Percentiles rank a stretch among this genome's conserved stretches.
Evolutionary conservation across 1,284 basidiomycete species (phyloP).

Genomic region (Rhodotorula glutinis): DNA sequence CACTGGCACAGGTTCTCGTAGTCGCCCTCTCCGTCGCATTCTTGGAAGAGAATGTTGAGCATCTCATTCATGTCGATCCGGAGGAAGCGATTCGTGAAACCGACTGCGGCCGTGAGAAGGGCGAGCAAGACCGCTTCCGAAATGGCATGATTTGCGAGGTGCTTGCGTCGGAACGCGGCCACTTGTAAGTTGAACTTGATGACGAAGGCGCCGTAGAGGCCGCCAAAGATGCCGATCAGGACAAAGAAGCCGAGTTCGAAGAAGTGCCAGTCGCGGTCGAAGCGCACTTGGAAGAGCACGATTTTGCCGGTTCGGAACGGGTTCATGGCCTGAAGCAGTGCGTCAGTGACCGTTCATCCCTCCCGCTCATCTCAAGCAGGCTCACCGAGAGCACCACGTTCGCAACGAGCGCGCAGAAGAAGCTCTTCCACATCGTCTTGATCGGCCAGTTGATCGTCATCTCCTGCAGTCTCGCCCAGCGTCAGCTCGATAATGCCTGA

Average conservation of each 20-base stretch:
- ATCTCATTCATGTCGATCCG: slow-evolving; percentile 98
- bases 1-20: slow-evolving; percentile 92
- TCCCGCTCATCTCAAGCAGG: slow-evolving; percentile 32
- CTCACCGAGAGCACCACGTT: slow-evolving; percentile 90
- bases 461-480: slow-evolving; percentile 60
- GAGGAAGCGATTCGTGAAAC: slow-evolving; percentile 92
- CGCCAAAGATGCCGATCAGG: slow-evolving; percentile 92
- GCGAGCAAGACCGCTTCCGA: slow-evolving; percentile 86
- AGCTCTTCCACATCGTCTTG: slow-evolving; percentile 97
- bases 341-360: not conserved
- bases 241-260: slow-evolving; percentile 90
- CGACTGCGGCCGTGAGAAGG: slow-evolving; percentile 80
- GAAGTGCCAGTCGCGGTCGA: slow-evolving; percentile 97
- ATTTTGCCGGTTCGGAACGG: slow-evolving; percentile 97
- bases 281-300: slow-evolving; percentile 96
- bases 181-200: slow-evolving; percentile 97
- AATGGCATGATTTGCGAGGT: slow-evolving; percentile 77
- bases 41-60: slow-evolving; percentile 92
- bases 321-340: slow-evolving; percentile 74
- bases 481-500: not conserved
- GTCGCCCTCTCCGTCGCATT: slow-evolving; percentile 93
- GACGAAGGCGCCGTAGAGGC: slow-evolving; percentile 93
- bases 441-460: slow-evolving; percentile 97
- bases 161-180: slow-evolving; percentile 85
- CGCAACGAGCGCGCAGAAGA: slow-evolving; percentile 93